These are phyloP conservation scores for Salix udensis DNA, from an alignment of 345 rosid genomes.

Conservation along the genomic window DNA sequence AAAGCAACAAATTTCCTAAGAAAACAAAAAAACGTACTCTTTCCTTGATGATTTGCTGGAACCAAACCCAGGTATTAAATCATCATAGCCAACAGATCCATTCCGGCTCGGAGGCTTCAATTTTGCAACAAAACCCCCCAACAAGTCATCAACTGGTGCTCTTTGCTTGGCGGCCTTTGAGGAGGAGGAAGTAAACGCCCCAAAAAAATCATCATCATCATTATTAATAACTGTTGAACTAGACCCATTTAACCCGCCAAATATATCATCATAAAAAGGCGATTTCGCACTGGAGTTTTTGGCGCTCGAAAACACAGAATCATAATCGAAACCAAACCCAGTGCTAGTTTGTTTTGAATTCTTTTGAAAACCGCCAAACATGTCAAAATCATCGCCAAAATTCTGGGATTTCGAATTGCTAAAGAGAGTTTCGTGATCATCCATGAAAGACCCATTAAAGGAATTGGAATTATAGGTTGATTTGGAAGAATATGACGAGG, in stretches of 20 bases:
- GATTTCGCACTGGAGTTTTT: slow-evolving; percentile 28
- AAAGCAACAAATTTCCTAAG: neutral
- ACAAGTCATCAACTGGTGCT: slow-evolving; percentile 45
- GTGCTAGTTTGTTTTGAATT: slow-evolving; percentile 20
- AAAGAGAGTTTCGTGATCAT: slow-evolving; percentile 26
- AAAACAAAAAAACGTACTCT: slow-evolving; percentile 35
- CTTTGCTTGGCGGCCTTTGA: slow-evolving; percentile 26
- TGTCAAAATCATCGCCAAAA: slow-evolving; percentile 43
- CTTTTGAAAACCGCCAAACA: slow-evolving; percentile 43
- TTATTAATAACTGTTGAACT: slow-evolving; percentile 6
- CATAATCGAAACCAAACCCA: slow-evolving; percentile 46
- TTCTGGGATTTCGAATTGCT: slow-evolving; percentile 18
- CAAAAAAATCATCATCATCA: slow-evolving; percentile 35
- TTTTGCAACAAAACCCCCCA: slow-evolving; percentile 46
- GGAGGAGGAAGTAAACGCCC: slow-evolving; percentile 45
- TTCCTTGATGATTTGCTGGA: slow-evolving; percentile 29
- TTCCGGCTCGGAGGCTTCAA: slow-evolving; percentile 24
- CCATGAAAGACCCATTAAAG: slow-evolving; percentile 27
- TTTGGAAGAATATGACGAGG: slow-evolving; percentile 25
- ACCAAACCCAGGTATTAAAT: slow-evolving; percentile 79
- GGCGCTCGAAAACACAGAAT: slow-evolving; percentile 41
- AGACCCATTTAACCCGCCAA: slow-evolving; percentile 45
- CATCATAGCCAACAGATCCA: slow-evolving; percentile 47
- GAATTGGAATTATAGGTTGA: slow-evolving; percentile 34
- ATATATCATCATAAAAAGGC: slow-evolving; percentile 49